These are phyloP conservation scores for Chimonanthus praecox DNA, from an alignment of 164 flowering plant species.

Conservation along the genomic window DNA sequence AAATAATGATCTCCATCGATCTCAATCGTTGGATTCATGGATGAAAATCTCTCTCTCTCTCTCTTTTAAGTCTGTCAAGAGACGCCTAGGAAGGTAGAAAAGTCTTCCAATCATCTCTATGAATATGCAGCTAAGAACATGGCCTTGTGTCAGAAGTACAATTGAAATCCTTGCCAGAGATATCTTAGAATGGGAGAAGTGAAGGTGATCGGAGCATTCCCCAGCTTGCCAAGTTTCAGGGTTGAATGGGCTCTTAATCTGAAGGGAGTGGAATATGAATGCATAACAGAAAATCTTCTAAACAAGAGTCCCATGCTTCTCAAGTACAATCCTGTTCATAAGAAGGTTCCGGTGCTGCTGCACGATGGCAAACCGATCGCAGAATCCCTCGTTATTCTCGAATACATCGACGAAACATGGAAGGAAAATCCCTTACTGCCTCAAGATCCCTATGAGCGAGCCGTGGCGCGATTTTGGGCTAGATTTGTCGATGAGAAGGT, in stretches of 20 bases:
- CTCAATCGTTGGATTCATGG: no score
- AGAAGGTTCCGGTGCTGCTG: constrained; percentile 8
- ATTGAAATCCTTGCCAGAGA: no score
- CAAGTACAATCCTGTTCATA: constrained; percentile 1
- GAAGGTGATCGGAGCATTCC: constrained; percentile 7
- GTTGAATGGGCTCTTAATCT: constrained; percentile 6
- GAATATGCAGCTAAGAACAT: no score
- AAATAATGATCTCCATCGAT: no score
- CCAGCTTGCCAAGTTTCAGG: neutral
- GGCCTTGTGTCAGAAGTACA: no score
- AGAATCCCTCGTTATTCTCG: constrained; percentile 5
- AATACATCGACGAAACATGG: constrained; percentile 10
- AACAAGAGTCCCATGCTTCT: constrained; percentile 2
- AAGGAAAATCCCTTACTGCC: constrained; percentile 6
- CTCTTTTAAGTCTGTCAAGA: no score
- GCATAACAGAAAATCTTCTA: neutral
- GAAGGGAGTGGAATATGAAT: constrained; percentile 7
- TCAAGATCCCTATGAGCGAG: constrained; percentile 6
- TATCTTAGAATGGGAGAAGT: neutral
- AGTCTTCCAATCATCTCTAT: no score
- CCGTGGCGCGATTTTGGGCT: constrained; percentile 6
- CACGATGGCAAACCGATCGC: constrained; percentile 1
- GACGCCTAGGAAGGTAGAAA: no score
- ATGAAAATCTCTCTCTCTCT: no score
- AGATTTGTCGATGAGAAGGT: constrained; percentile 7